phyloP scores from a whole-genome alignment of 169 alveolate species.

The Amoebophrya sp. region DNA sequence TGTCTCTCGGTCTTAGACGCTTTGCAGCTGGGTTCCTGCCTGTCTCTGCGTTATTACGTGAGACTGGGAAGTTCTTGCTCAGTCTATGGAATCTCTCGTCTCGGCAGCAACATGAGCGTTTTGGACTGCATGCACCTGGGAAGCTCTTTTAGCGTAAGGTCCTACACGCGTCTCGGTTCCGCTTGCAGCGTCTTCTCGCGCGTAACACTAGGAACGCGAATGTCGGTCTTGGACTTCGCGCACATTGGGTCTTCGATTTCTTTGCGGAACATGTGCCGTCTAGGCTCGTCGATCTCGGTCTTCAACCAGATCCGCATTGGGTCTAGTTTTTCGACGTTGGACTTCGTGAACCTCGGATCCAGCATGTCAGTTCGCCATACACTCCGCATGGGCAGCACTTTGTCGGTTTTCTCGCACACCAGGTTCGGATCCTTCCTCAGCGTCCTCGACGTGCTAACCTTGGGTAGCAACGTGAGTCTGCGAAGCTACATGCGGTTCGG shows the following conservation, averaged over 20 bases:
- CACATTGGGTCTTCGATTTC: not conserved
- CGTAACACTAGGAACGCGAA: not conserved
- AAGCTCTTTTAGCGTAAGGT: not conserved
- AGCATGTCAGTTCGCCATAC: not conserved
- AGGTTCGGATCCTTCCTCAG: not conserved
- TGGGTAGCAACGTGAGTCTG: not conserved
- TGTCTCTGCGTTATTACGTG: not conserved
- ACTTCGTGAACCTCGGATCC: not conserved
- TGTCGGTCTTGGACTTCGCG: constrained; percentile 13
- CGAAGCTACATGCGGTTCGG: not conserved
- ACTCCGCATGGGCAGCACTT: not conserved
- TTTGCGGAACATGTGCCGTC: not conserved
- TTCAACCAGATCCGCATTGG: not conserved
- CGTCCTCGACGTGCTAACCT: not conserved
- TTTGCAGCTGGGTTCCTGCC: not conserved
- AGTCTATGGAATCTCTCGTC: not conserved
- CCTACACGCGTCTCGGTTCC: not conserved
- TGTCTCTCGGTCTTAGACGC: not conserved
- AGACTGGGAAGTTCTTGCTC: not conserved
- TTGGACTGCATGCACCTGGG: constrained; percentile 17
- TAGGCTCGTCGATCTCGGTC: not conserved
- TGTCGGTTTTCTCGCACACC: not conserved
- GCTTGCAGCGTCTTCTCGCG: not conserved
- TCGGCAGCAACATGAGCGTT: not conserved
- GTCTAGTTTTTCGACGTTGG: not conserved